Conservation (phyloP, 768 basidiomycete genomes). For the Psilocybe cyanescens region DNA sequence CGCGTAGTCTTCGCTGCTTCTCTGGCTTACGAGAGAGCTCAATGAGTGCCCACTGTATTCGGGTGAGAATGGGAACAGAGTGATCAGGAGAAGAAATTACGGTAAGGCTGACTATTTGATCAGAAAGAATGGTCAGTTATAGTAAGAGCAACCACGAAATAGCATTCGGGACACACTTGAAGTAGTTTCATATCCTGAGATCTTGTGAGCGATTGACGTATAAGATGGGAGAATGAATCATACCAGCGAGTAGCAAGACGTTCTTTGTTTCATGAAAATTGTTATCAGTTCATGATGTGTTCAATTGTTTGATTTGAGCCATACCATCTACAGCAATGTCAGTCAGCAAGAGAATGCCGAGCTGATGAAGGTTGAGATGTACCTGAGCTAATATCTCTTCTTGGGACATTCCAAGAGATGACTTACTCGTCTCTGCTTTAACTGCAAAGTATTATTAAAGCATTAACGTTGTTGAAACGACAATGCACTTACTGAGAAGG, state of each 20-base stretch:
- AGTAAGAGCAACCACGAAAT: not conserved
- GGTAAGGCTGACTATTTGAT: slow-evolving; percentile 37
- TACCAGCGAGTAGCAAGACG: slow-evolving; percentile 40
- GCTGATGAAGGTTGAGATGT: slow-evolving; percentile 1
- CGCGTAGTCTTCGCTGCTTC: slow-evolving; percentile 50
- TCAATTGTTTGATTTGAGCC: not conserved
- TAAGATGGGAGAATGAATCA: not conserved
- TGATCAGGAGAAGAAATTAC: slow-evolving; percentile 21
- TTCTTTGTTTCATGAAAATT: slow-evolving; percentile 25
- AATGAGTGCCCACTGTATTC: slow-evolving; percentile 57
- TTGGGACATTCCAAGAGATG: slow-evolving; percentile 36
- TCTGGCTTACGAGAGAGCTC: slow-evolving; percentile 51
- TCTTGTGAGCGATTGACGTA: slow-evolving; percentile 1
- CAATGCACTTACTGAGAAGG: slow-evolving; percentile 30
- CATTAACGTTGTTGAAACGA: not conserved
- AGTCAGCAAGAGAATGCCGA: not conserved
- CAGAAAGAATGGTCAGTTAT: not conserved
- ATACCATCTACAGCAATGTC: slow-evolving; percentile 18
- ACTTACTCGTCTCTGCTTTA: slow-evolving; percentile 34
- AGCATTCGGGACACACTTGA: slow-evolving; percentile 37
- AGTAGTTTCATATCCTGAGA: slow-evolving; percentile 56
- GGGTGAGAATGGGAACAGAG: not conserved
- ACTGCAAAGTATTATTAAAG: slow-evolving; percentile 25
- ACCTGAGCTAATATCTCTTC: slow-evolving; percentile 43
- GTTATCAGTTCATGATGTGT: not conserved